Base-by-base conservation (phyloP, 129 eudicot genomes). In the Cynara cardunculus region DNA sequence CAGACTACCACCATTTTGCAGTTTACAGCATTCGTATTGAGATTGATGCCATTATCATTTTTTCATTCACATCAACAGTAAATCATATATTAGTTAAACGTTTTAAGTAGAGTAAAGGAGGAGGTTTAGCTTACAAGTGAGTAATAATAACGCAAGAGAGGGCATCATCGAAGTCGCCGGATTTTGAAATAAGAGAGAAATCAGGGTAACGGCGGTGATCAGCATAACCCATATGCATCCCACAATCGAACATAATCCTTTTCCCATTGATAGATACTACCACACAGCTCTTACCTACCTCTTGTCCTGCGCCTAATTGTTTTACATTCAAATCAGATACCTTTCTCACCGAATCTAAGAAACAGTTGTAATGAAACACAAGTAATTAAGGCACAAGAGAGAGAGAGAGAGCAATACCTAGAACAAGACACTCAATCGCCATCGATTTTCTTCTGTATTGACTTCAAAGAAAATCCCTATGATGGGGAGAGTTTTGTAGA, bases 251-350 rank as follows among this genome's bases (percentile, higher is more conserved):
- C 99, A 95, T 95, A 8, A 95, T 90, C 49, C 73, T 78, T 80
- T 95, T 95, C 18, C 97, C 97, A 74, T 92, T 89, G 2, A 95
- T 87, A 2, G 92, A 65, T 83, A 95, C 97, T 71, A 95, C 85
- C 37, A 85, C 99, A 34, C 97, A 95, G 87, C 99, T 95, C 86
- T 95, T 95, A 30, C 99, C 99, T 67, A 95, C 99, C 34, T 95
- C 99, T 78, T 95, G 99, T 24, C 99, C 99, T 7, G 99, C 99
- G 7, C 99, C 99, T 95, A 77, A n/a, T 69, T 32, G 28, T 34
- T 80, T 79, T 39, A 75, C 11, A 31, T 64, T 67, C 56, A 25
- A 71, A 72, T 68, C 9, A 35, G 21, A 44, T 5, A 64, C n/a
- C 4, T 34, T 65, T 7, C 37, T 25, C 34, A 69, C 24, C n/a